Evolutionary conservation across 2,329 filamentous ascomycete species (phyloP).

Genomic region (Incumbomyces lentus): DNA sequence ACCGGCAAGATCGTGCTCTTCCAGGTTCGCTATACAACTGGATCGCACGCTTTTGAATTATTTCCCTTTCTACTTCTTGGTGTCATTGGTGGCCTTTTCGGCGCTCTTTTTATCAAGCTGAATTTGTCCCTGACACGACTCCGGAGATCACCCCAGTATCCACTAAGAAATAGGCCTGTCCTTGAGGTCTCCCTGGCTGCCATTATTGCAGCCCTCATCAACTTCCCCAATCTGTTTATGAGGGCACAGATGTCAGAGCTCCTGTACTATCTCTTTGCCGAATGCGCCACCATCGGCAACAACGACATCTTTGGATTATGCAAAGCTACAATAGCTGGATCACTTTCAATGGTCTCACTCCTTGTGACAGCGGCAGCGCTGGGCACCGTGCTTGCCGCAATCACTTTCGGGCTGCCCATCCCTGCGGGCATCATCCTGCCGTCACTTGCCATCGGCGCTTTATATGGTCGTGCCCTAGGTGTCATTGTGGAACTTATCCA

Average conservation of each 20-base stretch:
- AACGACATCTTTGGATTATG: conserved; percentile 88
- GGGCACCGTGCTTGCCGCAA: conserved; percentile 71
- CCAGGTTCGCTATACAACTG: conserved; percentile 82
- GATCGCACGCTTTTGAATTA: conserved; percentile 92
- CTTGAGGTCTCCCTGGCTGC: conserved; percentile 71
- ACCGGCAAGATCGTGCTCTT: conserved; percentile 93
- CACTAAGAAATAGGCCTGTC: conserved; percentile 53
- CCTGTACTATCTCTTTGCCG: conserved; percentile 81
- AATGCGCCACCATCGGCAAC: conserved; percentile 63
- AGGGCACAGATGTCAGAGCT: conserved; percentile 84
- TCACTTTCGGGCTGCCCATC: conserved; percentile 90
- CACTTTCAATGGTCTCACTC: conserved; percentile 70
- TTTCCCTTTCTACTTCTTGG: conserved; percentile 79
- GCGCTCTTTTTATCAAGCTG: conserved; percentile 84
- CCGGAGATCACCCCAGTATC: conserved; percentile 48
- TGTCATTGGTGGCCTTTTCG: conserved; percentile 84
- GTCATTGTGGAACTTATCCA: conserved; percentile 87
- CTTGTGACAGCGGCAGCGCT: conserved; percentile 72
- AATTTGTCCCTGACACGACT: conserved; percentile 81
- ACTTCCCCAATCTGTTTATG: conserved; percentile 95
- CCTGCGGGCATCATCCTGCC: conserved; percentile 92
- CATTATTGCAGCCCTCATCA: conserved; percentile 73
- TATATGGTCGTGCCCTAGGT: conserved; percentile 80
- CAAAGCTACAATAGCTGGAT: conserved; percentile 65
- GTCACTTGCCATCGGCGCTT: conserved; percentile 88